Evolutionary conservation across 805 yeast species (phyloP), one percentile per base, ranked within the genome.

Genomic region (Henningerozyma blattae): DNA sequence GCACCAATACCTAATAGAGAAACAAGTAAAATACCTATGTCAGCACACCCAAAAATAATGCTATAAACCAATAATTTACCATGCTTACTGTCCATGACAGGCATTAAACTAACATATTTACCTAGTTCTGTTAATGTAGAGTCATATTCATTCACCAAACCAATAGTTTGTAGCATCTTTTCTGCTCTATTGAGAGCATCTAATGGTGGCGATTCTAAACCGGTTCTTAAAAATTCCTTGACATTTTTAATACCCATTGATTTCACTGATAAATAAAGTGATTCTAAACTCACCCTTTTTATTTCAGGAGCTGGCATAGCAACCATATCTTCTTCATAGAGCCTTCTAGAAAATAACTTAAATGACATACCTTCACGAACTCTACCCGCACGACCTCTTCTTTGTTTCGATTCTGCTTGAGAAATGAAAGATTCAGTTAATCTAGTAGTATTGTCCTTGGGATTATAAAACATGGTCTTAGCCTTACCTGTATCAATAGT

Each of bases 311-410:
- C 65, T 1, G 95, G 94, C 43, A 78, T 77, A 2, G 68, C 62
- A 13, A 68, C 59, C 89, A 86, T 80, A 16, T 56, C 52, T 1
- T 54, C 53, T 4, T 64, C 62, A 46, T 73, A 73, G 0, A 83
- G 69, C 3, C 70, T 70, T 34, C 62, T 59, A 1, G 95, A 78
- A 56, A 72, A 89, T 31, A 89, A 50, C 50, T 82, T 86, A 56
- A 75, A 89, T 41, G 96, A 86, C 12, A 64, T 61, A 37, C 98
- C 98, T 18, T 65, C 65, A 24, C 77, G 71, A 10, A 89, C 85
- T 70, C 98, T 87, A 42, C 98, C 98, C n/a, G 96, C 89, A 64
- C 98, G 81, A 54, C 98, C 98, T 54, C 95, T 67, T 60, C 98
- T 71, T 57, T 89, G 98, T 16, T 75, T 70, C 16, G 77, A 77